phyloP scores from a whole-genome alignment of 352 stramenopile genomes.

The Phytopythium boreale region DNA sequence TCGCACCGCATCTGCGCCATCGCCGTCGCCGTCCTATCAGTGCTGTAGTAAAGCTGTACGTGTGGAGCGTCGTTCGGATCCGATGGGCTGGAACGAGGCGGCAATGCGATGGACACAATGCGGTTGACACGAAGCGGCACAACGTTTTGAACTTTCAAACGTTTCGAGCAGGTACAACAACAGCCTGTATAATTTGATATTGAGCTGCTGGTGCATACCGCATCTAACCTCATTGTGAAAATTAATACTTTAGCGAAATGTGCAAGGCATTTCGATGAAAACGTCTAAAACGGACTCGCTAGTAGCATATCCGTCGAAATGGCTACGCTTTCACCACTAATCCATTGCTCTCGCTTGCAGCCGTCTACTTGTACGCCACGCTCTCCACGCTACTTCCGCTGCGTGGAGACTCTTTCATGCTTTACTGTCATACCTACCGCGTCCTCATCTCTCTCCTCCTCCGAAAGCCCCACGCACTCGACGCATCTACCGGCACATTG shows the following conservation, averaged over 20 bases:
- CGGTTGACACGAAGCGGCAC: slow-evolving; percentile 7
- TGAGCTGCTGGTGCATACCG: neutral
- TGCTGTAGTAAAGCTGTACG: no score
- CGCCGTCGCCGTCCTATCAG: no score
- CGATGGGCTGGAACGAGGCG: no score
- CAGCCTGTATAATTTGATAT: neutral
- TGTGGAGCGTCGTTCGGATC: no score
- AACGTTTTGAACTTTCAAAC: slow-evolving; percentile 9
- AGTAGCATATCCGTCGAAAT: no score
- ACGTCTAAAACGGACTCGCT: neutral
- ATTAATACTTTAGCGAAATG: neutral
- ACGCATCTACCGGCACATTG: no score
- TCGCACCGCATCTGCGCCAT: slow-evolving; percentile 25
- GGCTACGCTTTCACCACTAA: no score
- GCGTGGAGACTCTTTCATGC: neutral
- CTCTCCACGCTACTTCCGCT: no score
- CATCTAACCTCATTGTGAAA: neutral
- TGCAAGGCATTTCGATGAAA: neutral
- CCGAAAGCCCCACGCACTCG: neutral
- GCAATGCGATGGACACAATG: neutral
- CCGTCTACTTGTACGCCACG: no score
- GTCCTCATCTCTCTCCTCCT: neutral
- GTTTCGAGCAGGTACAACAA: neutral
- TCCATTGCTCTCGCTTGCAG: no score
- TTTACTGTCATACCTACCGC: no score